Conservation (phyloP, 1,284 basidiomycete genomes). For the Microbotryum intermedium region DNA sequence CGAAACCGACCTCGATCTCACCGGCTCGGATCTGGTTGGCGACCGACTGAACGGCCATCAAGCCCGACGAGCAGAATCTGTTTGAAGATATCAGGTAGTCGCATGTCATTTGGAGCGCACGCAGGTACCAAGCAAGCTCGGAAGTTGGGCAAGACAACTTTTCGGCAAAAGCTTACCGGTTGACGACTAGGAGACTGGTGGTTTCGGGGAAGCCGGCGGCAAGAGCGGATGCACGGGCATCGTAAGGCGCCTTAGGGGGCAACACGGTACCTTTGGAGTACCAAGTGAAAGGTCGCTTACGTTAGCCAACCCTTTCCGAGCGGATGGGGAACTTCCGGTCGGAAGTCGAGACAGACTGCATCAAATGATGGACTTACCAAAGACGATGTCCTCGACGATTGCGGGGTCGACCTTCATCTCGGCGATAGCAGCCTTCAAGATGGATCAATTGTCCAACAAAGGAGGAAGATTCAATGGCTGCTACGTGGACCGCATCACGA, state of each 20-base stretch:
- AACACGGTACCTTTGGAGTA: conserved; percentile 37
- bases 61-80: conserved; percentile 35
- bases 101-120: conserved; percentile 52
- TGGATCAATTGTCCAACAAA: background rate
- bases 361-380: conserved; percentile 41
- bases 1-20: conserved; percentile 76
- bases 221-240: conserved; percentile 62
- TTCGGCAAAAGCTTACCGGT: conserved; percentile 49
- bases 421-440: conserved; percentile 54
- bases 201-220: conserved; percentile 72
- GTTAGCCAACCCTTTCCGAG: background rate
- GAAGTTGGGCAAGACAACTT: background rate
- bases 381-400: conserved; percentile 66
- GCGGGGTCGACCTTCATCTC: conserved; percentile 58
- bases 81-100: conserved; percentile 10
- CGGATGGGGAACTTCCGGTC: background rate
- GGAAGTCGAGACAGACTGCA: background rate
- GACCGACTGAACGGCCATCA: conserved; percentile 48
- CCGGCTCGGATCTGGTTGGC: conserved; percentile 71
- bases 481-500: background rate
- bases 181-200: conserved; percentile 64
- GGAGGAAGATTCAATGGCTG: too few species aligned
- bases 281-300: conserved; percentile 49
- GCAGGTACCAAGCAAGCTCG: background rate
- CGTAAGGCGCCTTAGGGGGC: conserved; percentile 34